Evolutionary conservation across 2,329 filamentous ascomycete species (phyloP), one percentile per base, ranked within the genome.

Genomic region (Rasamsonia emersonii): DNA sequence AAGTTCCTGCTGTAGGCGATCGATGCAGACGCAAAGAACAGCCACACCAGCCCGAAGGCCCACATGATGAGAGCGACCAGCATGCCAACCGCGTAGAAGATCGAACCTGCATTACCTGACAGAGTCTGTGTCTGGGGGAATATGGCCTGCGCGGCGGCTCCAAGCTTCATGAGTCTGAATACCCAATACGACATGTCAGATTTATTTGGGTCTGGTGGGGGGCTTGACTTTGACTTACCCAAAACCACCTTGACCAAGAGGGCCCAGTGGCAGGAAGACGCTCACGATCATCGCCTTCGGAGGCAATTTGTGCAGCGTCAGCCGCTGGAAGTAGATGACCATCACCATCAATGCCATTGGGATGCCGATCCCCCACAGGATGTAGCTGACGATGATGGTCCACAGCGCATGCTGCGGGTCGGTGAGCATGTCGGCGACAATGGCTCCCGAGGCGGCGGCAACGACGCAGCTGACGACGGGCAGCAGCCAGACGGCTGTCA

Each of bases 391-490:
- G 14, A 84, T 58, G 13, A 84, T 49, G 0, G 80, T 85, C 36
- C 69, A 71, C 9, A 82, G 59, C 4, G 75, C 76, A 40, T 76
- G 65, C 18, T 68, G 56, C 0, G 59, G 57, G 38, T 75, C 61
- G 1, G 70, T 65, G 1, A 85, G 64, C 9, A 71, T 62, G 5
- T 67, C 66, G 3, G 80, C 76, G 0, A 83, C 65, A 33, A 79
- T 61, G 14, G 69, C 74, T 5, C 81, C 80, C 0, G 76, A 70
- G 1, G 75, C 75, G 1, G 79, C 65, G 3, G 77, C 75, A 19
- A 85, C 79, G 20, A 83, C 70, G 5, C 75, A 71, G 1, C 76
- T 72, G 2, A 81, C 76, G 14, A 83, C 79, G 4, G 79, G 79
- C 2, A 84, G 64, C 11, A 83, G 64, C 51, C 77, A 75, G 2